Base-by-base conservation (phyloP, 495 filamentous ascomycete genomes). In the Penicillium longicatenatum region DNA sequence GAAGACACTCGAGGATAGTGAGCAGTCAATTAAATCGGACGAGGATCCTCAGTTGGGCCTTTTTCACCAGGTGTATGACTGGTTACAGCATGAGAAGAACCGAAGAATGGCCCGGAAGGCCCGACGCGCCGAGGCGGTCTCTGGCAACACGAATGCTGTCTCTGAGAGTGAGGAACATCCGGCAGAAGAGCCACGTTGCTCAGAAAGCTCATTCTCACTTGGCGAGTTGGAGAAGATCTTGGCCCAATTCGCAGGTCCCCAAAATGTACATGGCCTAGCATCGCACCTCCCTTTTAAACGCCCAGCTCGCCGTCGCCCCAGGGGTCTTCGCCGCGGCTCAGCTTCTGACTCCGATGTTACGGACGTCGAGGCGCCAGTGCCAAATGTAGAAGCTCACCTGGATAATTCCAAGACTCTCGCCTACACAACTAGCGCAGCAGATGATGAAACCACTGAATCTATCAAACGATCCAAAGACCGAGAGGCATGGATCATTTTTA, bases 351-450 rank as follows among this genome's bases (percentile, higher is more conserved):
- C 90, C 2, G 92, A 97, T 50, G 87, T 84, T 60, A 78, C 82
- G 14, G 90, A 93, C 52, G 77, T 80, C 14, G 90, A 94, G 45
- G 76, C 84, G 21, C 60, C 86, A 29, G 88, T 93, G 2, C 91
- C 91, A 6, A 82, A 78, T 58, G 93, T 91, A 56, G 91, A 97
- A 64, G 89, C 81, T 14, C 68, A 84, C 5, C 82, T 97, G 30
- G 91, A 97, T 68, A 97, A 97, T 65, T 89, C 91, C 7, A 93
- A 91, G 70, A 93, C 91, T 0, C 69, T 95, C 55, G 82, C 86
- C 24, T 96, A 93, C 67, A 85, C 84, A 17, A 89, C 88, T 11
- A 73, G 71, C 39, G 79, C 81, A 6, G 77, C 71, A 12, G 75
- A 77, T 6, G 79, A 83, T 24, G 76, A 80, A 4, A 49, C 58